Evolutionary conservation across 139 green algal species (phyloP), one percentile per base, ranked within the genome.

Genomic region (Closterium sp.): DNA sequence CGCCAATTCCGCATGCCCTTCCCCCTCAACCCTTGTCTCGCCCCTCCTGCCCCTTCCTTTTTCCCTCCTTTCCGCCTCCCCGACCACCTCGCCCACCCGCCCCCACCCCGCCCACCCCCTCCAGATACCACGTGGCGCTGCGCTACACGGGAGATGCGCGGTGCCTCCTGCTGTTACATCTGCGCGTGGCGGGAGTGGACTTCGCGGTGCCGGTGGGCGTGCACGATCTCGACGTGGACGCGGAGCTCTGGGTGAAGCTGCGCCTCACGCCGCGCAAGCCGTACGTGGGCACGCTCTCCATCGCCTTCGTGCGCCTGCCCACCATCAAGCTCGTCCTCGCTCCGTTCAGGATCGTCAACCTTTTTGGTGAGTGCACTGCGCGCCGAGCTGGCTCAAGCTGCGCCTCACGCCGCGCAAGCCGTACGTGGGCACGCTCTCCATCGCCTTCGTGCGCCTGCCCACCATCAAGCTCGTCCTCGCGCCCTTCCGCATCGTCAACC

Each of bases 231-330:
- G 98, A 99, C 95, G 94, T 99, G 73, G 97, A 99, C 91, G 98
- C 96, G 91, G 92, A 96, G 91, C 90, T 99, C 93, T 99, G 98
- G 98, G 92, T 99, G 87, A 99, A 99, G 95, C 89, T 99, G 31
- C 94, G 97, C 7, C 96, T 99, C 86, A 97, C 98, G 31, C 98
- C 98, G 85, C 97, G 98, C 95, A 97, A 95, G 91, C 98, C 98
- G 31, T 99, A 97, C 94, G 95, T 99, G 34, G 98, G 98, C 88
- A 98, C 97, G 42, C 94, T 99, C 70, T 97, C 94, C 32, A 91
- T 99, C 17, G 97, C 97, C 0, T 99, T 99, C 94, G 97, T 98
- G 91, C 96, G 97, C 9, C 95, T 96, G 6, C 98, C 98, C 29
- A 97, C 95, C 89, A 97, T 99, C 92, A 97, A 98, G 91, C 31